Evolutionary conservation across 2,329 filamentous ascomycete genomes (phyloP), one percentile per base, ranked within the genome.

Genomic region (Aspergillus niger): DNA sequence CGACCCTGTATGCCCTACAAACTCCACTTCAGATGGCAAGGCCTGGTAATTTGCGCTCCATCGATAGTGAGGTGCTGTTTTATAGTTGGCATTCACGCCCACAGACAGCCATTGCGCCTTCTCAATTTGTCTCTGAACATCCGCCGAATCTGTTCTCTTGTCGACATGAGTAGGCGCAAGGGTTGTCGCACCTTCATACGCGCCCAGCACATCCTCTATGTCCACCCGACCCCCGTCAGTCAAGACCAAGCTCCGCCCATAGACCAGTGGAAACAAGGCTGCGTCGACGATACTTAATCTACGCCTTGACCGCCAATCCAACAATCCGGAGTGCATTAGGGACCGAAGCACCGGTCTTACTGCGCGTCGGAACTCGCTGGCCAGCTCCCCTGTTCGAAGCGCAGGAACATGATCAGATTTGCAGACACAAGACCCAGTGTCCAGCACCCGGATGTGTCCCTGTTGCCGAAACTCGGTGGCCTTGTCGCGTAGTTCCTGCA

Each of bases 201-300:
- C 8, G 3, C 52, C 52, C 8, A 15, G 10, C 1, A 36, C 4
- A 11, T 52, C 17, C 8, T 8, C n/a, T 13, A 38, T 4, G 0
- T 52, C 49, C 8, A 52, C 17, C 6, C n/a, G n/a, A 10, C 49
- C 49, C 8, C 49, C 28, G 15, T 32, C 30, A 38, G 15, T 24
- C 51, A 55, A 55, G 22, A 55, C 52, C 38, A 44, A 15, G 24
- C 38, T 55, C 10, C 15, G 17, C 49, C 49, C 49, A 52, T 52
- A 52, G 2, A 55, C 52, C 38, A 55, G 24, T 3, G 52, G 52
- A 20, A 55, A 55, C 17, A n/a, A n/a, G n/a, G n/a, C n/a, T n/a
- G n/a, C n/a, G n/a, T n/a, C n/a, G n/a, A n/a, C n/a, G n/a, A n/a
- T n/a, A n/a, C n/a, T n/a, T n/a, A n/a, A 8, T 6, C 7, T n/a